Evolutionary conservation across 805 yeast genomes (phyloP), one percentile per base, ranked within the genome.

Genomic region (Blastobotrys robertii): DNA sequence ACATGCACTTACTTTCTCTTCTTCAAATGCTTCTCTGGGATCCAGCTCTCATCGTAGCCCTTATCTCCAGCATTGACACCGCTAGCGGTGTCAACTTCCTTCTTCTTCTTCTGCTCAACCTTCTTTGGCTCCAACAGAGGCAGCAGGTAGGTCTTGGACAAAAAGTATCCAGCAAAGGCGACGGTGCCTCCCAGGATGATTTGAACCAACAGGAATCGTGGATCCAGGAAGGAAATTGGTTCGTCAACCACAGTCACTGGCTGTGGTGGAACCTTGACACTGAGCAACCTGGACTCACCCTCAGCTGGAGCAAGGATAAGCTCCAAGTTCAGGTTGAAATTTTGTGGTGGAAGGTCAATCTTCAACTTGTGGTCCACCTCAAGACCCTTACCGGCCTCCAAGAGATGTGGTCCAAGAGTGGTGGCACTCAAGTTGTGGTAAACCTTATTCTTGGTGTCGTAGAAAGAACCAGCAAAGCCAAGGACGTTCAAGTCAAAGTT

Each of bases 201-300:
- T 57, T 78, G 81, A 50, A 82, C 72, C 30, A 82, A 59, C 45
- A 85, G 57, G 55, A 86, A 73, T 62, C 79, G 77, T 10, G 88
- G 92, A 58, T 83, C 76, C 64, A 81, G 78, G 42, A 79, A 50
- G 0, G 94, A 80, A 52, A 87, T 66, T 44, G 79, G 72, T 31
- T 72, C 73, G 53, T 86, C 95, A 8, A 62, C 62, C 44, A 87
- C 73, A 15, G 67, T 37, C 8, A 48, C 50, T 22, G 22, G 50
- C 38, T 50, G 49, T 48, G 40, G 47, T 28, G 44, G 47, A 41
- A 38, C 50, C 51, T 34, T 50, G 54, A 15, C 42, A 41, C 35
- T 46, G 54, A 30, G 46, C 47, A 25, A 42, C 41, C 31, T 56
- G 50, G 10, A 44, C 41, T 35, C 51, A 44, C 34, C 16, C 34